Conservation (phyloP, 345 rosid species). For the Camelina neglecta region DNA sequence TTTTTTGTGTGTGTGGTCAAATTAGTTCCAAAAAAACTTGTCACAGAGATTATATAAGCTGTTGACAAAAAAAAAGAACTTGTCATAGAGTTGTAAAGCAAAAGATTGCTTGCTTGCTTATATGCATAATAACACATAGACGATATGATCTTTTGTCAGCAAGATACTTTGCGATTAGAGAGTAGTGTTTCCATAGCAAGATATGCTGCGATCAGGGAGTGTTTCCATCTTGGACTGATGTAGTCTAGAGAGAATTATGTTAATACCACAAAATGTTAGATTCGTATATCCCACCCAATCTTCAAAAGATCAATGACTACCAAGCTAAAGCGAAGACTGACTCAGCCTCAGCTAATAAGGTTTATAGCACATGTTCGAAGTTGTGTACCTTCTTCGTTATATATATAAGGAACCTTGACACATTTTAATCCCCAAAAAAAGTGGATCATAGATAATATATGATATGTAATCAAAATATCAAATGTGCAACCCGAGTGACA, state of each 20-base stretch:
- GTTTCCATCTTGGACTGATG: background rate
- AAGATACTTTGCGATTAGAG: too few relatives aligned
- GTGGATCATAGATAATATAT: too few relatives aligned
- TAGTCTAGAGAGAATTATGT: background rate
- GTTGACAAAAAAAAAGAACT: too few relatives aligned
- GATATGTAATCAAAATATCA: too few relatives aligned
- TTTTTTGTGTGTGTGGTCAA: background rate
- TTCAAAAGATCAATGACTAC: background rate
- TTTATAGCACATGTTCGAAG: background rate
- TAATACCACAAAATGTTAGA: background rate
- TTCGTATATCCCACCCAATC: background rate
- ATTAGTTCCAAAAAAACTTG: too few relatives aligned
- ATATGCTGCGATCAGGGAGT: background rate
- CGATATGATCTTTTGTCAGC: background rate
- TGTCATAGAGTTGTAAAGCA: too few relatives aligned
- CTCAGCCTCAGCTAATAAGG: background rate
- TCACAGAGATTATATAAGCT: too few relatives aligned
- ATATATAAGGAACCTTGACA: background rate
- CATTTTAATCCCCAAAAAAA: too few relatives aligned
- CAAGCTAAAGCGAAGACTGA: background rate
- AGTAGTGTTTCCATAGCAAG: background rate
- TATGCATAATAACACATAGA: too few relatives aligned
- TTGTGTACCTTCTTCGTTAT: background rate
- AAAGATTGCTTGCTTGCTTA: too few relatives aligned
- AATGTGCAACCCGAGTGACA: background rate